Evolutionary conservation across 805 yeast genomes (phyloP).

Genomic region (Jamesozyma hellenica): DNA sequence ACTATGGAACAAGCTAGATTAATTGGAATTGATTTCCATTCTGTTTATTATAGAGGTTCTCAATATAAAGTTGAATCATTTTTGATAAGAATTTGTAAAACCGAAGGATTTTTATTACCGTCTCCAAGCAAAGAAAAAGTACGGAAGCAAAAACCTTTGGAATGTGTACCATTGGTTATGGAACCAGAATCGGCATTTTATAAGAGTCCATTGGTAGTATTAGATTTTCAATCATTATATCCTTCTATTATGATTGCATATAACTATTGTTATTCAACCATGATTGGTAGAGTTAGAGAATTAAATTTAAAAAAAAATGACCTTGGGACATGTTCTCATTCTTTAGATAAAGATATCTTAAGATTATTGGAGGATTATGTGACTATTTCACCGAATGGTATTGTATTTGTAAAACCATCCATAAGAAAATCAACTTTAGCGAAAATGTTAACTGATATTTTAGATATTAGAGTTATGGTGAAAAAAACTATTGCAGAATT

Average conservation of each 20-base stretch:
- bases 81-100: slow-evolving; percentile 60
- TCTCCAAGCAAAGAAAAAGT: slow-evolving; percentile 80
- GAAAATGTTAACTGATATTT: slow-evolving; percentile 72
- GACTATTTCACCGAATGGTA: slow-evolving; percentile 77
- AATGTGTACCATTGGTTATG: slow-evolving; percentile 82
- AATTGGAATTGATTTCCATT: slow-evolving; percentile 81
- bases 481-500: slow-evolving; percentile 60
- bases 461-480: slow-evolving; percentile 70
- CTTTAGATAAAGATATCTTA: slow-evolving; percentile 48
- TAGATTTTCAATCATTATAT: slow-evolving; percentile 89
- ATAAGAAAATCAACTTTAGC: slow-evolving; percentile 67
- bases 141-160: slow-evolving; percentile 73
- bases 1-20: slow-evolving; percentile 77
- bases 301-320: slow-evolving; percentile 37
- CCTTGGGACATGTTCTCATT: slow-evolving; percentile 44
- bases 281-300: slow-evolving; percentile 52
- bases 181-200: slow-evolving; percentile 82
- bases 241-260: slow-evolving; percentile 90
- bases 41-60: slow-evolving; percentile 83
- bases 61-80: slow-evolving; percentile 90
- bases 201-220: slow-evolving; percentile 78
- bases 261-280: slow-evolving; percentile 74
- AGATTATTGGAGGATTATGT: slow-evolving; percentile 44
- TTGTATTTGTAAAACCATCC: slow-evolving; percentile 56
- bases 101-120: slow-evolving; percentile 59